Evolutionary conservation across 75 land plant genomes (phyloP).

Genomic region (Cryptomeria japonica): DNA sequence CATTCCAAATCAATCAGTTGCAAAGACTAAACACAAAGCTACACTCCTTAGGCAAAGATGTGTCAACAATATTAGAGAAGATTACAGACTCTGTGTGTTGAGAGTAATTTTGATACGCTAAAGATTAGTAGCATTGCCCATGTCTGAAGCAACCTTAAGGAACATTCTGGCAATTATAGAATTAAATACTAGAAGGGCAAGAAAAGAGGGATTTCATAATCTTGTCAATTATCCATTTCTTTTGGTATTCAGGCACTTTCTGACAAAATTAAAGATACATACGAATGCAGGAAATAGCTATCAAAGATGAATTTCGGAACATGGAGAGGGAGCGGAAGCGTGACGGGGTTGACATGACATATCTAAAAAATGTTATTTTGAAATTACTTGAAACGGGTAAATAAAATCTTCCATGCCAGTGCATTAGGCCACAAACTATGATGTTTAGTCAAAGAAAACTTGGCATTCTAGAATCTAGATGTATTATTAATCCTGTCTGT

Average conservation of each 20-base stretch:
- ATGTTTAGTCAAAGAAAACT: neutral
- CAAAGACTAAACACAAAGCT: neutral
- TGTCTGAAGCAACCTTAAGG: neutral
- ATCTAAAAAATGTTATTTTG: slow-evolving; percentile 90
- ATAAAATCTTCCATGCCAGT: neutral
- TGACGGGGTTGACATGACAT: slow-evolving; percentile 94
- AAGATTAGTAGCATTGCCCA: neutral
- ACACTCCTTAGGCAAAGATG: neutral
- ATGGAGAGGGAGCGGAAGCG: slow-evolving; percentile 76
- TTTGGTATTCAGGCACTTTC: neutral
- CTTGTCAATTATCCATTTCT: neutral
- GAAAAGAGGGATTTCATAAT: neutral
- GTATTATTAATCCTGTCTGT: neutral
- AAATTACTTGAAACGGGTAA: slow-evolving; percentile 95
- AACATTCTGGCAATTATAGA: neutral
- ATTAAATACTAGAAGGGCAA: neutral
- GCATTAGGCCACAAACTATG: neutral
- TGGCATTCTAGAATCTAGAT: neutral
- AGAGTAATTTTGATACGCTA: neutral
- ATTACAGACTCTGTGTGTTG: neutral
- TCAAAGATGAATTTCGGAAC: slow-evolving; percentile 84
- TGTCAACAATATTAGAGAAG: neutral
- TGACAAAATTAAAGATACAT: neutral
- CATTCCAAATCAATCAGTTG: neutral
- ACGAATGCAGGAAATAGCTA: slow-evolving; percentile 64